Base-by-base conservation (phyloP, 1,284 basidiomycete genomes). In the Cryptococcus sp. region DNA sequence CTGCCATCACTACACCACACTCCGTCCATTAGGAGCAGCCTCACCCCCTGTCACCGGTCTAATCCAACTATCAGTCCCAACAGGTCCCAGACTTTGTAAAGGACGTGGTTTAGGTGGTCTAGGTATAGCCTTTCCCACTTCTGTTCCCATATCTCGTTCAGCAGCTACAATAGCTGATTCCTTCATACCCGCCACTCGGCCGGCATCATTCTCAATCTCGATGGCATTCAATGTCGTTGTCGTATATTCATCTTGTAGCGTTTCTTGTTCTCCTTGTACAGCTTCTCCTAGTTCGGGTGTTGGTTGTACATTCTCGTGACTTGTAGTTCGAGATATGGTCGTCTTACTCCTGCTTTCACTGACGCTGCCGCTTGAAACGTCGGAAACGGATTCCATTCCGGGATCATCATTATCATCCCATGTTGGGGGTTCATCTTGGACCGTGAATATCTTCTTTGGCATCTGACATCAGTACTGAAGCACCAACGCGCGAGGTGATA, bases 381-480 rank as follows among this genome's bases (percentile, higher is more conserved):
- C 87, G 3, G 85, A 87, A 22, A 88, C 82, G 11, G 84, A 86
- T 68, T 88, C 88, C 34, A 92, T 78, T 0, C 86, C 87, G 74
- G 87, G 83, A 56, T 84, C 82, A 53, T 89, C 87, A 10, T 76
- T 76, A 78, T 83, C 50, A 79, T 84, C 75, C 88, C 89, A 94
- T 10, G 80, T 80, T 1, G 89, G 89, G 2, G 85, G 87, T 62
- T 91, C 89, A 47, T 91, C 88, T 56, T 88, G 86, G 4, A 93
- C 81, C 0, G 84, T 83, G 59, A 93, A 88, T 47, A 91, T 87
- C 48, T 84, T 80, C 61, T 84, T 83, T 47, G 87, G 84, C 36
- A 85, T 82, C 77, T 85, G 70, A 23, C n/a, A 36, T 52, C 25
- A 55, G 42, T 54, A 19, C 41, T 19, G 7, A n/a, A n/a, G 34